A percentile compares a stretch with the other conserved stretches of the same genome.
Conservation (phyloP, 768 basidiomycete species). For the Agrocybe pediades region DNA sequence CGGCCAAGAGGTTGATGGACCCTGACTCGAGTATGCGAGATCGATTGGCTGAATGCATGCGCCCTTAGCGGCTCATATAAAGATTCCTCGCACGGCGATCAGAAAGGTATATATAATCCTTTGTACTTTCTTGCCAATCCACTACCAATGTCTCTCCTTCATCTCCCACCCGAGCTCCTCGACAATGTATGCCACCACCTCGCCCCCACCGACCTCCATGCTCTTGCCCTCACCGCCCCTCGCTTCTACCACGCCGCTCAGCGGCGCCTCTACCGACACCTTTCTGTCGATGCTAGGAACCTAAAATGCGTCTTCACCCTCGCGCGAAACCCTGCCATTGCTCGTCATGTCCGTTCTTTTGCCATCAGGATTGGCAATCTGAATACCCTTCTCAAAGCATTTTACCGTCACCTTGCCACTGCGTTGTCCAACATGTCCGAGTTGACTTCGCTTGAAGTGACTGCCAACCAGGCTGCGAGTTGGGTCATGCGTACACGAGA, state of each 20-base stretch:
- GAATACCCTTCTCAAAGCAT: constrained; percentile 42
- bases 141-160: constrained; percentile 43
- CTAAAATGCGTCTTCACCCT: constrained; percentile 56
- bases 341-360: constrained; percentile 63
- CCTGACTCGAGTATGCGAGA: constrained; percentile 11
- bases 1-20: constrained; percentile 10
- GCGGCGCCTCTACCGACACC: constrained; percentile 62
- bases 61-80: constrained; percentile 5
- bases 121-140: constrained; percentile 14
- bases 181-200: constrained; percentile 45
- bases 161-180: constrained; percentile 65
- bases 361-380: constrained; percentile 50
- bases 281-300: constrained; percentile 50
- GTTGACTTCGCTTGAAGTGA: constrained; percentile 57
- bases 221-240: constrained; percentile 46
- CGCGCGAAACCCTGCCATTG: constrained; percentile 56
- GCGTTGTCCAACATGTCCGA: constrained; percentile 66
- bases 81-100: constrained; percentile 36
- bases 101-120: constrained; percentile 26
- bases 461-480: constrained; percentile 50
- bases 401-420: constrained; percentile 47
- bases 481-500: constrained; percentile 49
- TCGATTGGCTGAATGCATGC: not conserved
- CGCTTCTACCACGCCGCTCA: constrained; percentile 51
- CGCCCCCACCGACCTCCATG: constrained; percentile 40